Conservation (phyloP, 2,329 filamentous ascomycete genomes). For the Sarocladium strictum region DNA sequence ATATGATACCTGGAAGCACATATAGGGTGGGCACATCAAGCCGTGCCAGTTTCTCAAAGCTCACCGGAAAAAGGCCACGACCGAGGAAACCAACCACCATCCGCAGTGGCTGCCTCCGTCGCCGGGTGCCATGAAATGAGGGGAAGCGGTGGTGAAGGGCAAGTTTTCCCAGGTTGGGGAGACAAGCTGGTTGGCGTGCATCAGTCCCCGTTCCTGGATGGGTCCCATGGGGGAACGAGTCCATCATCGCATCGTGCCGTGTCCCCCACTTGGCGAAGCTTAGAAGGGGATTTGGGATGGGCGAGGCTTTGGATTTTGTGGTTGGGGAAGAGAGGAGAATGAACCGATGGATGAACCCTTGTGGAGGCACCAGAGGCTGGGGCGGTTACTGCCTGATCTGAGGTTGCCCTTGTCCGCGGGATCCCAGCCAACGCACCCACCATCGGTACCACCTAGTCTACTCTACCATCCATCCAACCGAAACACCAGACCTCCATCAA, state of each 20-base stretch:
- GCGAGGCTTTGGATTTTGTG: neutral
- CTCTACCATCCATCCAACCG: neutral
- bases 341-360: neutral
- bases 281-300: neutral
- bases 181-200: slow-evolving; percentile 1
- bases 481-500: neutral
- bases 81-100: slow-evolving; percentile 2
- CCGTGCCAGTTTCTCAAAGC: no score
- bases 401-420: neutral
- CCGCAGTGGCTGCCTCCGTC: neutral
- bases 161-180: neutral
- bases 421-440: neutral
- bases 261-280: slow-evolving; percentile 3
- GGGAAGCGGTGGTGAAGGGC: neutral
- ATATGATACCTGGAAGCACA: neutral
- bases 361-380: no score
- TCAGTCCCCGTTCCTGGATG: slow-evolving; percentile 6
- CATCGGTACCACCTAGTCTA: no score
- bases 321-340: neutral
- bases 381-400: neutral
- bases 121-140: neutral
- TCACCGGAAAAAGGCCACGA: neutral
- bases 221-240: slow-evolving; percentile 4
- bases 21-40: neutral
- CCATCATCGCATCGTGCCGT: slow-evolving; percentile 8